phyloP scores from a whole-genome alignment of 1,139 yeast species.

The Diutina sp. region DNA sequence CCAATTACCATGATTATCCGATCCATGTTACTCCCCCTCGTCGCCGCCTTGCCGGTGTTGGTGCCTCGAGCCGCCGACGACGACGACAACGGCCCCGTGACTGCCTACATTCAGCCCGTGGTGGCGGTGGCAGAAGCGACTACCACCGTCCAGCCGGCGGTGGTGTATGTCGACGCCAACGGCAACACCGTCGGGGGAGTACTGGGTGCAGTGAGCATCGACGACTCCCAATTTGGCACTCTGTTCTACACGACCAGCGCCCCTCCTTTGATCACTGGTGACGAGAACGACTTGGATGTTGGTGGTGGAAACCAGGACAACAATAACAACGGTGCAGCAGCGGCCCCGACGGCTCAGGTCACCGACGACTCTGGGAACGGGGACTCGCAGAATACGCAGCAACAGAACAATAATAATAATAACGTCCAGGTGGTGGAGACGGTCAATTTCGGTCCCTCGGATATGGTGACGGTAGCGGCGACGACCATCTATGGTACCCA shows the following conservation, averaged over 20 bases:
- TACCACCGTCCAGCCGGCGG: neutral
- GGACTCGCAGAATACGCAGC: neutral
- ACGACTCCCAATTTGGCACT: neutral
- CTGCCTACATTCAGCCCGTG: neutral
- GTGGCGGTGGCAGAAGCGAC: neutral
- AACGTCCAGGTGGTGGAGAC: neutral
- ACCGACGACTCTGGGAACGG: neutral
- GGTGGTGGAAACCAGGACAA: neutral
- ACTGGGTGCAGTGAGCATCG: neutral
- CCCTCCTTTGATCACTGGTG: neutral
- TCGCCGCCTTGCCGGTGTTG: neutral
- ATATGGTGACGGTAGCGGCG: neutral
- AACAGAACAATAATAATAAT: too few relatives aligned
- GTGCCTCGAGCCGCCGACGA: neutral
- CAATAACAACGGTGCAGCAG: neutral
- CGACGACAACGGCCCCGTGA: neutral
- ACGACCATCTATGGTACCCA: neutral
- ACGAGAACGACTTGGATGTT: neutral
- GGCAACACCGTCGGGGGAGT: neutral
- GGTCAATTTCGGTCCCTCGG: neutral
- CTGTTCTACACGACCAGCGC: neutral
- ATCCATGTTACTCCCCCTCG: neutral
- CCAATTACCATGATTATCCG: neutral
- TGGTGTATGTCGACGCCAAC: neutral
- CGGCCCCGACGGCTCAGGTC: neutral